These are phyloP conservation scores for Paramyrothecium roridum DNA, from an alignment of 2,329 filamentous ascomycete genomes.

Conservation along the genomic window DNA sequence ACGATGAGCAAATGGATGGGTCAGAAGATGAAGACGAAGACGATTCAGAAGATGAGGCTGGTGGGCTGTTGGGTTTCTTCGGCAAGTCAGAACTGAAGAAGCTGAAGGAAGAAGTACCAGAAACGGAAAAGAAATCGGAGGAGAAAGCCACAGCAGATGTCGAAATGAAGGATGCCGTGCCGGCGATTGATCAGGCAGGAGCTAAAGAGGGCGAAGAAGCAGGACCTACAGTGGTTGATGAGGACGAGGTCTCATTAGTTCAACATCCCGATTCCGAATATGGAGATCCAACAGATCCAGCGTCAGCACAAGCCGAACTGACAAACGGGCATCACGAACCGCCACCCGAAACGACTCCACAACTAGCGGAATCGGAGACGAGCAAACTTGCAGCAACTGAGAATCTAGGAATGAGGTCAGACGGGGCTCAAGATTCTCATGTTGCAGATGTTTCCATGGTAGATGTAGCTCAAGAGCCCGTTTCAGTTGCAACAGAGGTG, in stretches of 20 bases:
- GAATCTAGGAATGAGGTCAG: not conserved
- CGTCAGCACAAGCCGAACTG: slow-evolving; percentile 4
- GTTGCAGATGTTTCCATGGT: slow-evolving; percentile 29
- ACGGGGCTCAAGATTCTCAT: not conserved
- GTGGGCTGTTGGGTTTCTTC: slow-evolving; percentile 55
- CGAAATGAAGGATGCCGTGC: slow-evolving; percentile 3
- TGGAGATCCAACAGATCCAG: slow-evolving; percentile 8
- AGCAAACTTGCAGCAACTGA: not conserved
- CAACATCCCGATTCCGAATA: slow-evolving; percentile 21
- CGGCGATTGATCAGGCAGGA: not conserved
- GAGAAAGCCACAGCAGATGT: slow-evolving; percentile 18
- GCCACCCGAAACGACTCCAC: not conserved
- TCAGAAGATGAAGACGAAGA: slow-evolving; percentile 43
- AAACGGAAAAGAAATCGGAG: slow-evolving; percentile 6
- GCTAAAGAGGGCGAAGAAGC: not conserved
- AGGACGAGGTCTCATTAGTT: slow-evolving; percentile 30
- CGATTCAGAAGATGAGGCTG: slow-evolving; percentile 39
- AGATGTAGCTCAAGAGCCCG: slow-evolving; percentile 6
- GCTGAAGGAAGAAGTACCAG: slow-evolving; percentile 39
- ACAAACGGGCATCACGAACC: not conserved
- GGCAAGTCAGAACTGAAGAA: slow-evolving; percentile 55
- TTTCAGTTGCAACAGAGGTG: no score
- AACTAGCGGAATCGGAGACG: not conserved
- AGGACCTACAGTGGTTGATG: slow-evolving; percentile 21
- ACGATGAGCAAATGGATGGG: slow-evolving; percentile 38